Evolutionary conservation across 1,139 yeast genomes (phyloP), one percentile per base, ranked within the genome.

Genomic region (Kodamaea sp.): DNA sequence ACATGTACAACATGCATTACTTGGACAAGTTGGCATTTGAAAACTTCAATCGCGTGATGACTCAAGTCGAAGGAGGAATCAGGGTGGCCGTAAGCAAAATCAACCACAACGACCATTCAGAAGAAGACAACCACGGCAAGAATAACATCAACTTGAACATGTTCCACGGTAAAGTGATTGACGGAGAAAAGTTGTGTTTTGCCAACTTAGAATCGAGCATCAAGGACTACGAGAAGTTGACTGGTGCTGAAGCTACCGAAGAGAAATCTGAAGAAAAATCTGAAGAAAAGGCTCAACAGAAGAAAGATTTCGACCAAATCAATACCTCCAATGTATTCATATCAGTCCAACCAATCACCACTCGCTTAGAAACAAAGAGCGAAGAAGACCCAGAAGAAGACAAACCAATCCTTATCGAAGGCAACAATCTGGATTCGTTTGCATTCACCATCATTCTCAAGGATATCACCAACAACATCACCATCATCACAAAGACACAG

Each of bases 31-130:
- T 80, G 43, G 80, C 87, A 12, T 76, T 78, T 45, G 68, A 72
- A 31, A 86, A 83, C 46, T 92, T 92, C 59, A 81, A 80, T 50
- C 72, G 74, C 37, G 97, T 88, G n/a, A 80, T 89, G 83, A 75
- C 76, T 44, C 97, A 90, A 59, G 97, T 90, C 11, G 96, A 90
- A 56, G 97, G 96, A 23, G 90, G 88, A 9, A 88, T 83, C 29
- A 69, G 75, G 34, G 76, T 81, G 11, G 68, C 70, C 41, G 78
- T 80, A 7, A 72, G 70, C 48, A 75, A 78, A 61, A 66, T 63
- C 45, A 63, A 73, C 61, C 73, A 77, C 50, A 62, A 76, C 52
- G 37, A 43, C 37, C 51, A 37, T 14, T 29, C 34, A 12, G 31
- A 23, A 13, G 4, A 11, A 14, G 29, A 20, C 2, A 13, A 7